Evolutionary conservation across 331 rosid species (phyloP).

Genomic region (Cydonia oblonga): DNA sequence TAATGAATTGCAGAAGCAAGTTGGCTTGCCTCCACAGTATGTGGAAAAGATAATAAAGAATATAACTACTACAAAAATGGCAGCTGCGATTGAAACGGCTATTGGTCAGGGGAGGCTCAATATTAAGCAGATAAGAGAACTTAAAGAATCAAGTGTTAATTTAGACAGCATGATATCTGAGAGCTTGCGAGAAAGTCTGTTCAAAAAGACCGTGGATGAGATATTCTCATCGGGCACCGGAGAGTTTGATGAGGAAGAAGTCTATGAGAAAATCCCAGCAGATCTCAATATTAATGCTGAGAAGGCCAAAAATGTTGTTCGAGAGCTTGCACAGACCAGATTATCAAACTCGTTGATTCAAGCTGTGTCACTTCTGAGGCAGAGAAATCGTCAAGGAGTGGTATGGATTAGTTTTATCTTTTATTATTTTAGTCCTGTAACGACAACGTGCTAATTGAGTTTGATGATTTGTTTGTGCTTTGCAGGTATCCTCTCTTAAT

Average conservation of each 20-base stretch:
- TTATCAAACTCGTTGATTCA: conserved; percentile 75
- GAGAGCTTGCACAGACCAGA: conserved; percentile 66
- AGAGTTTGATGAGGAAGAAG: conserved; percentile 89
- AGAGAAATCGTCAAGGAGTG: conserved; percentile 73
- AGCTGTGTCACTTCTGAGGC: conserved; percentile 80
- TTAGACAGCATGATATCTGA: conserved; percentile 82
- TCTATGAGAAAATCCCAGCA: conserved; percentile 67
- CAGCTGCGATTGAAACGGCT: conserved; percentile 87
- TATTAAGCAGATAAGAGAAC: conserved; percentile 90
- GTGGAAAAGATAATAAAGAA: conserved; percentile 87
- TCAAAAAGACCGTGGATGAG: conserved; percentile 83
- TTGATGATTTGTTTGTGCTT: conserved; percentile 3
- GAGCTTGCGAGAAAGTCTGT: conserved; percentile 71
- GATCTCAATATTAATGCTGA: conserved; percentile 77
- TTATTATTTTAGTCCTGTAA: background rate
- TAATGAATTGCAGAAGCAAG: conserved; percentile 65
- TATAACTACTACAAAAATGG: conserved; percentile 90
- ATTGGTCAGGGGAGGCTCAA: conserved; percentile 81
- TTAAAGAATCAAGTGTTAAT: conserved; percentile 72
- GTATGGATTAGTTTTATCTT: conserved; percentile 22
- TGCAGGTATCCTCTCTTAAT: conserved; percentile 85
- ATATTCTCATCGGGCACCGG: conserved; percentile 97
- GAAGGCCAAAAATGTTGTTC: conserved; percentile 59
- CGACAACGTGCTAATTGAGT: background rate
- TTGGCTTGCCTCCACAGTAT: conserved; percentile 74